Evolutionary conservation across 2,329 filamentous ascomycete genomes (phyloP).

Genomic region (Aspergillus brasiliensis): DNA sequence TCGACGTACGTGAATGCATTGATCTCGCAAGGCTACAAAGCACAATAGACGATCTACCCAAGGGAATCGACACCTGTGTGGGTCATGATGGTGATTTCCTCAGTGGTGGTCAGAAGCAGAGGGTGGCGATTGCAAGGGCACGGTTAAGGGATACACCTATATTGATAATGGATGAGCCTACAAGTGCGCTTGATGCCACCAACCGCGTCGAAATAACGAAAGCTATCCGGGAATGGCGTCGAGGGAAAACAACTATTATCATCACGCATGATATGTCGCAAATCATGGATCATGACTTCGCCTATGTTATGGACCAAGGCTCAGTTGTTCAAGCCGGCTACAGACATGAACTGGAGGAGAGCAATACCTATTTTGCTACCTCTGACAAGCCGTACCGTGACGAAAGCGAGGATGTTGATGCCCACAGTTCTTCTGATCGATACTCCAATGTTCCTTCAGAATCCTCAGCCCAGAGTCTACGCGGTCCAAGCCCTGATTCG

Average conservation of each 20-base stretch:
- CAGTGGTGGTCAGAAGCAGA: conserved; percentile 83
- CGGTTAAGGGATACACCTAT: conserved; percentile 75
- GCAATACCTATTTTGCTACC: conserved; percentile 23
- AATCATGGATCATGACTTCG: conserved; percentile 71
- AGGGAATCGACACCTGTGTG: conserved; percentile 71
- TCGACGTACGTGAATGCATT: conserved; percentile 64
- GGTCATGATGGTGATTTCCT: conserved; percentile 70
- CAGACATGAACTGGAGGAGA: conserved; percentile 55
- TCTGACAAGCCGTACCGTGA: background rate
- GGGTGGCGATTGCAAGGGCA: conserved; percentile 78
- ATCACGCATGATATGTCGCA: conserved; percentile 88
- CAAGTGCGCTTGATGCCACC: conserved; percentile 78
- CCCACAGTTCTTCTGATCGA: too few species aligned
- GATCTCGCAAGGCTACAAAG: conserved; percentile 69
- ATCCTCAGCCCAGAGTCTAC: background rate
- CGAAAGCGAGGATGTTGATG: background rate
- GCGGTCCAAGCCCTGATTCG: background rate
- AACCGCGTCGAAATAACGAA: conserved; percentile 71
- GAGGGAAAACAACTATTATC: conserved; percentile 82
- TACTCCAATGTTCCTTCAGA: background rate
- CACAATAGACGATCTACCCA: conserved; percentile 66
- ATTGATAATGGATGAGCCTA: conserved; percentile 85
- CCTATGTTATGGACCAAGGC: conserved; percentile 77
- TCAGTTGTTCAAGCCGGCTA: conserved; percentile 69
- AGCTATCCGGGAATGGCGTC: conserved; percentile 74